Percentiles rank a stretch among this genome's conserved stretches.
Evolutionary conservation across 2,329 filamentous ascomycete genomes (phyloP).

Genomic region (Dothistroma pini): DNA sequence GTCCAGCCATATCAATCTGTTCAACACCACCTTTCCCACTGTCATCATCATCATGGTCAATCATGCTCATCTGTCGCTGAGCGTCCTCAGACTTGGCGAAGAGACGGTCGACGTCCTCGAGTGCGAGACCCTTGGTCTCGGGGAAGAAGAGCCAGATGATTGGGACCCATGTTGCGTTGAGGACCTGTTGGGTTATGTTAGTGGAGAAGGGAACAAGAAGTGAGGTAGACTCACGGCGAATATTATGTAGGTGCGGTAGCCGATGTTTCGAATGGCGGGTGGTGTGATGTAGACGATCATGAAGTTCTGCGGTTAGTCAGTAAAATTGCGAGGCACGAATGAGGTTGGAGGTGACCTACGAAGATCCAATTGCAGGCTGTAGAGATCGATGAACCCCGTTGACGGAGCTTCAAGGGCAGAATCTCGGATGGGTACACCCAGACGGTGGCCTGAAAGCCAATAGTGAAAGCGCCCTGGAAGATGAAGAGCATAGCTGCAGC

Average conservation of each 20-base stretch:
- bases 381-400: conserved; percentile 33
- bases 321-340: neutral
- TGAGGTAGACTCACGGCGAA: conserved; percentile 25
- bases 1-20: conserved; percentile 12
- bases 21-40: conserved; percentile 10
- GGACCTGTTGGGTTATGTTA: conserved; percentile 9
- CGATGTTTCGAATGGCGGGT: conserved; percentile 55
- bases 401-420: conserved; percentile 42
- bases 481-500: conserved; percentile 58
- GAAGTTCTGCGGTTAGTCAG: conserved; percentile 45
- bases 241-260: conserved; percentile 53
- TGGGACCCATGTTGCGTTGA: conserved; percentile 40
- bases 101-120: conserved; percentile 69
- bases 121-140: conserved; percentile 51
- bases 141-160: conserved; percentile 60
- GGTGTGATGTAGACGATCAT: conserved; percentile 65
- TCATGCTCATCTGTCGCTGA: conserved; percentile 21
- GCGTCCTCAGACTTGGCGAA: conserved; percentile 42
- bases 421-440: conserved; percentile 63
- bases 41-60: conserved; percentile 5
- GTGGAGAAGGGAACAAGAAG: conserved; percentile 3
- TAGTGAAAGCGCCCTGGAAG: conserved; percentile 61
- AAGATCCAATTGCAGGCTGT: conserved; percentile 34
- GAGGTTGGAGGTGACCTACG: conserved; percentile 8
- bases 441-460: conserved; percentile 57